phyloP scores from a whole-genome alignment of 345 rosid genomes.

The Eutrema japonicum region DNA sequence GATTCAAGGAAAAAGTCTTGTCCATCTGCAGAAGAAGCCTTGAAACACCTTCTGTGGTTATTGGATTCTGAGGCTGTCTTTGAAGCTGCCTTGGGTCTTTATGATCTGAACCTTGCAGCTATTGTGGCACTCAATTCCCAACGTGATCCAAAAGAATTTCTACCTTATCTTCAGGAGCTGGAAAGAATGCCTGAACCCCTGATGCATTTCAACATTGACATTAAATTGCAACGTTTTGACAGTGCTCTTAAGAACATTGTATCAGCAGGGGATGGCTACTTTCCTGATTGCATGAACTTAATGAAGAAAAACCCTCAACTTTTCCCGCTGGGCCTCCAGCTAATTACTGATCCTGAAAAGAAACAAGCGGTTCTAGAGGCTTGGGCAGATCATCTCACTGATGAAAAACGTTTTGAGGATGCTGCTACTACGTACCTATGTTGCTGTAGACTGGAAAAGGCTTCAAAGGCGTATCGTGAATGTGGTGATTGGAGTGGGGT shows the following conservation, averaged over 20 bases:
- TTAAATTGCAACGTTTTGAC: slow-evolving; percentile 74
- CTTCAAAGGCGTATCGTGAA: slow-evolving; percentile 84
- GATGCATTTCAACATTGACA: slow-evolving; percentile 86
- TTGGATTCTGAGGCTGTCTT: slow-evolving; percentile 90
- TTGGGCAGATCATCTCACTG: slow-evolving; percentile 88
- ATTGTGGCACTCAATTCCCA: slow-evolving; percentile 97
- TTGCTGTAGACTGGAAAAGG: slow-evolving; percentile 72
- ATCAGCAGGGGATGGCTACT: slow-evolving; percentile 76
- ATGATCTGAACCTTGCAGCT: slow-evolving; percentile 96
- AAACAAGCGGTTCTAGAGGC: slow-evolving; percentile 76
- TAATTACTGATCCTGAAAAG: slow-evolving; percentile 65
- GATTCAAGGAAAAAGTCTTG: slow-evolving; percentile 56
- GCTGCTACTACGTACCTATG: slow-evolving; percentile 88
- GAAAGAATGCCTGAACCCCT: slow-evolving; percentile 65
- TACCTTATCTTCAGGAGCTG: slow-evolving; percentile 90
- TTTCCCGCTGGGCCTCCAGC: slow-evolving; percentile 76
- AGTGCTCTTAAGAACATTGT: slow-evolving; percentile 88
- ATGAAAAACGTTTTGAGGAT: slow-evolving; percentile 78
- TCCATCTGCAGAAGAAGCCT: slow-evolving; percentile 95
- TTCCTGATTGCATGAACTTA: slow-evolving; percentile 71
- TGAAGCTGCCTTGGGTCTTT: slow-evolving; percentile 95
- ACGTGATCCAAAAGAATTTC: slow-evolving; percentile 95
- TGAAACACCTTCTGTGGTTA: slow-evolving; percentile 94
- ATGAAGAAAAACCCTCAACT: slow-evolving; percentile 81
- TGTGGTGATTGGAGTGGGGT: slow-evolving; percentile 93